phyloP scores from a whole-genome alignment of 2,329 filamentous ascomycete genomes.

The Plectosphaerella cucumerina region DNA sequence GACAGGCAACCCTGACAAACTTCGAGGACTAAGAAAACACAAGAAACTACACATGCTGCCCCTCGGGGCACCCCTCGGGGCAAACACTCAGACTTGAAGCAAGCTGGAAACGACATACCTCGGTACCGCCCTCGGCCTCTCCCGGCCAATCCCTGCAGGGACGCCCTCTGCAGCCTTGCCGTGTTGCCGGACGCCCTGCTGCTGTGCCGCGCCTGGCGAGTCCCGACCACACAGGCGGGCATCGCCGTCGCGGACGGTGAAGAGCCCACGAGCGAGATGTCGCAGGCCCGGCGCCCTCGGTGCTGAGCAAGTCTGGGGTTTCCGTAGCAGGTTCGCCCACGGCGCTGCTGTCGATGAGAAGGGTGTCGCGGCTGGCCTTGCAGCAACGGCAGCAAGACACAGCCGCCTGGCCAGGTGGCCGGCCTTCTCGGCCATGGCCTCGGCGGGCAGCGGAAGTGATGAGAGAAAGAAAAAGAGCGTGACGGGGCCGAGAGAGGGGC shows the following conservation, averaged over 20 bases:
- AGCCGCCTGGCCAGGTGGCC: background rate
- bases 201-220: too few relatives aligned
- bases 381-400: background rate
- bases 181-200: background rate
- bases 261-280: too few relatives aligned
- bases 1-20: too few relatives aligned
- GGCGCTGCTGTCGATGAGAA: background rate
- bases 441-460: too few relatives aligned
- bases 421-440: background rate
- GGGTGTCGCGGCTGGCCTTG: background rate
- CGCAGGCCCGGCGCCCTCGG: too few relatives aligned
- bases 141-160: background rate
- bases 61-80: too few relatives aligned
- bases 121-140: background rate
- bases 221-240: background rate
- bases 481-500: too few relatives aligned
- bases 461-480: too few relatives aligned
- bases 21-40: too few relatives aligned
- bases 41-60: too few relatives aligned
- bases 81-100: background rate
- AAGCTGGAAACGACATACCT: background rate
- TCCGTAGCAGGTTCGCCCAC: background rate
- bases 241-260: background rate
- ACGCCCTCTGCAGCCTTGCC: background rate
- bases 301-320: too few relatives aligned